Base-by-base conservation (phyloP, 495 filamentous ascomycete species). In the Tuber indicum region DNA sequence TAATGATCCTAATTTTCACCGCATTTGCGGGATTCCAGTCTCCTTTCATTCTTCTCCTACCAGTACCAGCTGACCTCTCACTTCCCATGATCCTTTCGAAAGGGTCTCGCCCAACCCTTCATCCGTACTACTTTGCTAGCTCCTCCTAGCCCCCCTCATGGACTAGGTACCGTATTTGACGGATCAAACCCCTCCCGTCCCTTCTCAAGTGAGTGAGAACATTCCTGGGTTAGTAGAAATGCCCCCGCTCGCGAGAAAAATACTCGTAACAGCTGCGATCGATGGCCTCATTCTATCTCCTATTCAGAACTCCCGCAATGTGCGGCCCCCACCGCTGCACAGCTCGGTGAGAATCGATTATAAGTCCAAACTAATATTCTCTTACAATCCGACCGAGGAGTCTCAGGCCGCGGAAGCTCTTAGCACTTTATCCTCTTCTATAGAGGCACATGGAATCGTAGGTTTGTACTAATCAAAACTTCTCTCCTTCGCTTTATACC, bases 201-300 rank as follows among this genome's bases (percentile, higher is more conserved):
- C 62, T 32, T 44, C 41, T n/a, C 41, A 17, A 46, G 36, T 10
- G 41, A n/a, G 44, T 41, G 41, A 32, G 26, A 46, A 16, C 26
- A 7, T 36, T 16, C 41, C 72, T n/a, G 14, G 16, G 32, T 66
- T 32, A 44, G 23, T 43, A 43, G 41, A 72, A 71, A 83, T 83
- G 81, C 82, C 81, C 92, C 90, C 93, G 81, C 85, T 96, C 74
- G 89, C 91, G 79, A 91, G 93, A 77, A 97, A 94, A 83, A 84
- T 97, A 71, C 81, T 93, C 73, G 88, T 97, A 77, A 91, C 91
- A 85, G 94, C 94, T 71, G 90, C 93, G 19, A 89, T 92, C 71
- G 95, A 98, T 81, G 96, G 96, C 46, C 87, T 98, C 39, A 87
- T 97, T 77, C 87, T 98, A 47, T 92, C 96, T 79, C 93, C 93